phyloP scores from a whole-genome alignment of 2,329 filamentous ascomycete species.

The Nigrospora sphaerica region DNA sequence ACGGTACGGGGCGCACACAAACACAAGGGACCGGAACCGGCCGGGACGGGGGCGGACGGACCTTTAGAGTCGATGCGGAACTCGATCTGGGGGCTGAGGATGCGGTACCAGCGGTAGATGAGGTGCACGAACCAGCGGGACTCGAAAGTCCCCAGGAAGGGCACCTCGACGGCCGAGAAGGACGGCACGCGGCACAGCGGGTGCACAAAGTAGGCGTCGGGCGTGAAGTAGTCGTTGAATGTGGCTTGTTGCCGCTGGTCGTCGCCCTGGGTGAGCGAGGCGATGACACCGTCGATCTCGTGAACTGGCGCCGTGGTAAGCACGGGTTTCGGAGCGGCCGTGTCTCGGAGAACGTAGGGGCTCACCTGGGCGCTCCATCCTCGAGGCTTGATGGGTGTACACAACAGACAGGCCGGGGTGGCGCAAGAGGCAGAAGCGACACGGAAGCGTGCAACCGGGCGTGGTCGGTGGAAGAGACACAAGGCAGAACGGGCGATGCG shows the following conservation, averaged over 20 bases:
- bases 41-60: slow-evolving; percentile 17
- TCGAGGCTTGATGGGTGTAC: background rate
- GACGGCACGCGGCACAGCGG: slow-evolving; percentile 67
- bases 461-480: too few species aligned
- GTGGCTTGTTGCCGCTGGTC: slow-evolving; percentile 58
- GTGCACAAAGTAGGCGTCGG: slow-evolving; percentile 66
- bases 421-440: too few species aligned
- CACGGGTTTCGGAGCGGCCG: background rate
- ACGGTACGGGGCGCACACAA: too few species aligned
- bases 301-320: slow-evolving; percentile 24
- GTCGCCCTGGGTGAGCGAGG: slow-evolving; percentile 58
- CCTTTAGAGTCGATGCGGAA: slow-evolving; percentile 55
- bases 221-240: slow-evolving; percentile 67
- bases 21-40: too few species aligned
- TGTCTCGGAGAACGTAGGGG: background rate
- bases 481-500: too few species aligned
- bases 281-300: slow-evolving; percentile 63
- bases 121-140: slow-evolving; percentile 60
- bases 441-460: too few species aligned
- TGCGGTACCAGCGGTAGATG: slow-evolving; percentile 80
- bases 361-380: slow-evolving; percentile 14
- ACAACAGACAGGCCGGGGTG: too few species aligned
- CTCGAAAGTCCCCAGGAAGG: slow-evolving; percentile 36
- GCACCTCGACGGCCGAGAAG: slow-evolving; percentile 34
- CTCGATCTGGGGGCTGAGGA: slow-evolving; percentile 68